These are phyloP conservation scores for Suillus sp. DNA, from an alignment of 768 basidiomycete genomes.

Conservation along the genomic window DNA sequence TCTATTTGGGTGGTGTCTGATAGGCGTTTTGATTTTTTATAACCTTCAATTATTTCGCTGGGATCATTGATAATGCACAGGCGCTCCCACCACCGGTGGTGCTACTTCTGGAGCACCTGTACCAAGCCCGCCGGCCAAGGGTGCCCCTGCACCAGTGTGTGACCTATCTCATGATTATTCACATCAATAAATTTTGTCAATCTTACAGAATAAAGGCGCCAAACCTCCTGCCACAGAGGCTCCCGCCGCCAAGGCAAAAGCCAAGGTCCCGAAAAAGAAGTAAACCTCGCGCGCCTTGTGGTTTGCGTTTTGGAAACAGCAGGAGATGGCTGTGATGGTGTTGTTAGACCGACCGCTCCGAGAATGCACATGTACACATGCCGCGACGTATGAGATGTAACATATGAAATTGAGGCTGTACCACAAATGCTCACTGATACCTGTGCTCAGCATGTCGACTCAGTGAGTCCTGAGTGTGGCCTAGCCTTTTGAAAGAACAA, in stretches of 20 bases:
- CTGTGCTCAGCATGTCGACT: background rate
- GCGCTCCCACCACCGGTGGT: slow-evolving; percentile 13
- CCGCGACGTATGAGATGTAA: background rate
- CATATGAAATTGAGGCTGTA: background rate
- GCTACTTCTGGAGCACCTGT: background rate
- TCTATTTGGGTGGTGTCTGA: background rate
- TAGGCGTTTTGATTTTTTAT: background rate
- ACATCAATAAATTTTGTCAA: background rate
- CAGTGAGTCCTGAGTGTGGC: background rate
- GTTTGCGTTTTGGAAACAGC: background rate
- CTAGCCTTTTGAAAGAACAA: background rate
- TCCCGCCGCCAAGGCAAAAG: slow-evolving; percentile 30
- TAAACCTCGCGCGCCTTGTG: slow-evolving; percentile 11
- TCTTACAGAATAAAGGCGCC: slow-evolving; percentile 26
- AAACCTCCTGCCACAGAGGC: slow-evolving; percentile 25
- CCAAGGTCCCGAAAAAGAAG: slow-evolving; percentile 34
- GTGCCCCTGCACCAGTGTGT: slow-evolving; percentile 2
- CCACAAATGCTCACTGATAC: background rate
- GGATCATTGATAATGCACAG: slow-evolving; percentile 12
- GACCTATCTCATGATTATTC: background rate
- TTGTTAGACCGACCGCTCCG: background rate
- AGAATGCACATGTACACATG: slow-evolving; percentile 4
- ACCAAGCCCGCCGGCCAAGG: background rate
- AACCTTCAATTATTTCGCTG: background rate
- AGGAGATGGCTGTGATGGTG: background rate